Evolutionary conservation across 2,329 filamentous ascomycete genomes (phyloP), one percentile per base, ranked within the genome.

Genomic region (Paecilomyces sp.): DNA sequence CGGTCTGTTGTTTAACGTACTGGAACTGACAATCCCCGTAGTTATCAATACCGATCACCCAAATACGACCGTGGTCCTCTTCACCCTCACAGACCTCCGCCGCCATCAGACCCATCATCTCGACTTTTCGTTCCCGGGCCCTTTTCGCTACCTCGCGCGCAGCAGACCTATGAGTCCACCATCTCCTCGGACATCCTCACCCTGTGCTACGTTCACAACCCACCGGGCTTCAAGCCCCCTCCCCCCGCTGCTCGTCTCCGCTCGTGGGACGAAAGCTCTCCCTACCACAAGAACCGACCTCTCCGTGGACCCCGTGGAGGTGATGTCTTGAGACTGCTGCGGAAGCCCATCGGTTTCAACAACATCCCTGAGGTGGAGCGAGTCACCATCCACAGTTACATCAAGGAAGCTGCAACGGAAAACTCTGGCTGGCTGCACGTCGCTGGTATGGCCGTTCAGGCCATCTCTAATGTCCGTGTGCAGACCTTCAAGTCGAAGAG

Each of bases 41-140:
- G 93, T 83, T 99, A 97, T 79, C 90, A 96, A 77, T 97, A 89
- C 77, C 91, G 92, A 65, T 88, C 93, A 56, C 94, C 94, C 64
- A 94, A 93, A 79, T 99, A 92, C 83, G 88, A 96, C 76, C 90
- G 93, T 70, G 94, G 94, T 59, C 92, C 92, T 64, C 83, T 97
- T 25, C 92, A 97, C 74, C 94, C 94, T 56, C 87, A 97, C 70
- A 91, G 96, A 79, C 90, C 91, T 61, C 93, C 91, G n/a, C 83
- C 87, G 47, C 84, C 87, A 57, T 94, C 92, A 63, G 90, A 97
- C 69, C 92, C 92, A 0, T 84, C 88, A 30, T 96, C 94, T 61
- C 89, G 94, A 71, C 83, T 91, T 71, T 99, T 94, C 75, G 82
- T 90, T 28, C 92, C 94, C 0, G 94, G 94, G 0, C 94, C 94